These are phyloP conservation scores for Aspergillus unguis DNA, from an alignment of 2,329 filamentous ascomycete species.

Conservation along the genomic window DNA sequence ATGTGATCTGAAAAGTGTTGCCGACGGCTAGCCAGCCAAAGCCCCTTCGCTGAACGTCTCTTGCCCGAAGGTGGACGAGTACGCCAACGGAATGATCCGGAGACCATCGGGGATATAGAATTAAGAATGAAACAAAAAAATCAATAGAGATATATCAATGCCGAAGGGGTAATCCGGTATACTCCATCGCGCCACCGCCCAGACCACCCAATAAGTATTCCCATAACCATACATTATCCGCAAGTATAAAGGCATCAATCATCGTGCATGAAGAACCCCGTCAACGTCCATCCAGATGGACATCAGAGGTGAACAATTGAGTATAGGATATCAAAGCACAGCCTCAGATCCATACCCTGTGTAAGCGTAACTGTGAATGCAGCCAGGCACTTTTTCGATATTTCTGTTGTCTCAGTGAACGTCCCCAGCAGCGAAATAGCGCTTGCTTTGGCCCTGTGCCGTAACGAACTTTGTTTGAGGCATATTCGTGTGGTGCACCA, in stretches of 20 bases:
- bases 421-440: conserved; percentile 67
- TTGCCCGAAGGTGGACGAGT: neutral
- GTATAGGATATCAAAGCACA: neutral
- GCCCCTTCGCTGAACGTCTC: too few species aligned
- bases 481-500: conserved; percentile 80
- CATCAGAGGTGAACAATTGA: neutral
- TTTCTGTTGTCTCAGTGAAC: conserved; percentile 28
- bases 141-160: neutral
- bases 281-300: conserved; percentile 11
- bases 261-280: conserved; percentile 1
- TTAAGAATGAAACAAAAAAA: conserved; percentile 7
- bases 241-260: conserved; percentile 9
- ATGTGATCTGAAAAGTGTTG: too few species aligned
- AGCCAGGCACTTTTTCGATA: neutral
- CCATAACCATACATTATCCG: conserved; percentile 18
- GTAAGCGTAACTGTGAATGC: neutral
- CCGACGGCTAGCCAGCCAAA: too few species aligned
- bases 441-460: conserved; percentile 63
- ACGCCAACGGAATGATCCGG: neutral
- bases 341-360: neutral
- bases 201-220: conserved; percentile 11
- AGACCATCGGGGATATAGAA: neutral
- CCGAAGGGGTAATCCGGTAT: conserved; percentile 10
- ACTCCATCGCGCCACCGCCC: conserved; percentile 19
- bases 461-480: conserved; percentile 69